phyloP scores from a whole-genome alignment of 192 early-diverging fungal species.

The Mortierella alpina region DNA sequence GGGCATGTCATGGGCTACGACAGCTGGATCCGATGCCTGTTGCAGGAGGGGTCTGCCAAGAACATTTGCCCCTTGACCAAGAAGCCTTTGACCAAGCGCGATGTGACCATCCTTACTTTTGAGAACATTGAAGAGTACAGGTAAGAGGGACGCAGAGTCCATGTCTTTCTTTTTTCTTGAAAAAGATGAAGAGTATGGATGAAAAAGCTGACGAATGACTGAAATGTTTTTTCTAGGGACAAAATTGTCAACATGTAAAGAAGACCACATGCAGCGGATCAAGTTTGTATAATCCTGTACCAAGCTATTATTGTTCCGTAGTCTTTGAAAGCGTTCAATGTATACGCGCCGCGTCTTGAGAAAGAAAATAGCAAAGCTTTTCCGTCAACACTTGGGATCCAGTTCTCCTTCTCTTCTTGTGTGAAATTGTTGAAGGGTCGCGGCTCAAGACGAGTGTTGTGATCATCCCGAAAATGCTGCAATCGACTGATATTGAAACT shows the following conservation, averaged over 20 bases:
- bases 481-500: too few species aligned
- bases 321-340: too few species aligned
- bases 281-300: neutral
- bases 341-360: too few species aligned
- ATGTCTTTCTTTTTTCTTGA: too few species aligned
- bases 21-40: slow-evolving; percentile 89
- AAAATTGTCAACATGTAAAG: slow-evolving; percentile 72
- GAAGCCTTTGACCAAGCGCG: slow-evolving; percentile 91
- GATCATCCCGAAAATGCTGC: too few species aligned
- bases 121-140: slow-evolving; percentile 88
- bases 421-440: too few species aligned
- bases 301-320: too few species aligned
- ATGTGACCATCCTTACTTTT: slow-evolving; percentile 80
- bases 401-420: too few species aligned
- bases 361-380: too few species aligned
- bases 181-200: neutral
- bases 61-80: slow-evolving; percentile 96
- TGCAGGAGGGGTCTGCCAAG: slow-evolving; percentile 78
- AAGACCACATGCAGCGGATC: neutral
- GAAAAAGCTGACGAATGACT: neutral
- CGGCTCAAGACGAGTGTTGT: too few species aligned
- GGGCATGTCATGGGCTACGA: slow-evolving; percentile 93
- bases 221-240: slow-evolving; percentile 28
- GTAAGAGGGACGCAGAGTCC: neutral
- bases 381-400: too few species aligned